Evolutionary conservation across 352 stramenopile genomes (phyloP), one percentile per base, ranked within the genome.

Genomic region (Phytophthora aleatoria): DNA sequence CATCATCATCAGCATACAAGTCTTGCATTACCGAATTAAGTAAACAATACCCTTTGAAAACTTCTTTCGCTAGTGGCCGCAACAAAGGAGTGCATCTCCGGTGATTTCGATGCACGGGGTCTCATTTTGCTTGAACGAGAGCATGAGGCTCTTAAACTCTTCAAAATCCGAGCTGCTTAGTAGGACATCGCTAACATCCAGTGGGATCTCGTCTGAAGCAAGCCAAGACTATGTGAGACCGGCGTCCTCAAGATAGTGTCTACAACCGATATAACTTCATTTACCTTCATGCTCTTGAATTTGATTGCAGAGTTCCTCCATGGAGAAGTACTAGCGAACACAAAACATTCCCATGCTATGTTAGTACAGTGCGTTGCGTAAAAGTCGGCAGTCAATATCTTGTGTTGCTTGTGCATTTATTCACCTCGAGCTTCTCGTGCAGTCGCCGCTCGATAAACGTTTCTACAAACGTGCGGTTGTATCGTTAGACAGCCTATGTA

Each of bases 111-210:
- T 92, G 53, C 74, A 82, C 1, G 83, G 79, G 10, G 71, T 81
- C 42, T 95, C 82, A 54, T 95, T 92, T 44, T 91, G 84, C 66
- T 94, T 95, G 69, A 87, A 93, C 26, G 83, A 94, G 15, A 95
- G 69, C 85, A 95, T 94, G 26, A 95, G 79, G 41, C 64, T 86
- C 74, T 94, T 94, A 67, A 95, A 95, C 51, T 95, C 87, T 61
- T 95, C 87, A 74, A 95, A 95, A 55, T 92, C 81, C 13, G 81
- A 89, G 68, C 77, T 92, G 64, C 85, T 93, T 61, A 92, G 59
- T 16, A 95, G 65, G 20, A 93, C 79, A 60, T 94, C 87, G 55
- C 91, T 87, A 30, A 93, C 85, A 59, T 92, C 87, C 5, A 83
- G 56, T 2, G 83, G 76, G 50, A 95, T 92, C 48, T 93, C 82